Evolutionary conservation across 2,329 filamentous ascomycete species (phyloP), one percentile per base, ranked within the genome.

Genomic region (Phialophora macrospora): DNA sequence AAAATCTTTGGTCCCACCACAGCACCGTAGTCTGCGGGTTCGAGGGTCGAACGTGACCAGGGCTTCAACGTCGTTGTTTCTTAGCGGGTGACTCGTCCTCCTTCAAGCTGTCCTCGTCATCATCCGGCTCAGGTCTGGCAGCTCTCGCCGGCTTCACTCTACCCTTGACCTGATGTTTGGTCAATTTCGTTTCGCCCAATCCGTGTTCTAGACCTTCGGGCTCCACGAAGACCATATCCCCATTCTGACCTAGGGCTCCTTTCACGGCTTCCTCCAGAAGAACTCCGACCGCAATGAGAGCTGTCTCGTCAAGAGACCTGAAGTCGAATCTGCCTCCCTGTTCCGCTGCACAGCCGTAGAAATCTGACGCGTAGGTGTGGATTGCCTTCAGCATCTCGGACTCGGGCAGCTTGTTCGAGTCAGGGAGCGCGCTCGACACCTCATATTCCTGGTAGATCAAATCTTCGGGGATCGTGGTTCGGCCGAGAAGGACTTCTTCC

Each of bases 261-360:
- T 76, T 78, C 0, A 81, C 80, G 24, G 82, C 78, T 73, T 89
- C 87, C 75, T 89, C 87, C 28, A 88, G 73, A 38, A 89, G 71
- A 14, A 89, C 83, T 0, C 86, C 85, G 70, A 88, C 73, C 0
- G 85, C 85, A 69, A 89, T 80, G 62, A 89, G 73, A 1, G 87
- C 86, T 8, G 85, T 88, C 74, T 87, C 86, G 65, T 88, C 85
- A 79, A 89, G 80, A 65, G 81, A 86, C 55, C 78, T 79, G 70
- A 81, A 84, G 60, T 82, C 79, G 38, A 75, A 71, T 52, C 72
- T 73, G 2, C 77, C 78, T 6, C 71, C 70, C 26, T 77, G 73
- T 0, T 67, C 65, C 3, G 75, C 75, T 3, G 75, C 73, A 41
- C 74, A 73, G 32, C 73, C 76, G 73, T 87, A 88, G 69, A 83